Evolutionary conservation across 2,329 filamentous ascomycete genomes (phyloP), one percentile per base, ranked within the genome.

Genomic region (Calonectria pseudoturangicola): DNA sequence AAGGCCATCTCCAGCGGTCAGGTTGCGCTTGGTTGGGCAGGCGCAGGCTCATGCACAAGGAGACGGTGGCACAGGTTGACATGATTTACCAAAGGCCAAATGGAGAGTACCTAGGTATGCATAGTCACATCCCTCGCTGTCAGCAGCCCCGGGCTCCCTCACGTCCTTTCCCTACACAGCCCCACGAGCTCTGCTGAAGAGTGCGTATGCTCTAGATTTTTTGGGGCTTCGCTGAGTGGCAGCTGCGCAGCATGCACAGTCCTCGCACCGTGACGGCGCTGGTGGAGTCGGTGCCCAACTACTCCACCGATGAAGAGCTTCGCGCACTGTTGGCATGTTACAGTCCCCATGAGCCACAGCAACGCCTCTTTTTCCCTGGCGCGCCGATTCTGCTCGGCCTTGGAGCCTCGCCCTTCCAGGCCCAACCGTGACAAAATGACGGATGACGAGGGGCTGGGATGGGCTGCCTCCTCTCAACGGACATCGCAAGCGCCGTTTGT

Each of bases 321-420:
- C 62, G 39, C 68, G 68, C 68, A 71, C 68, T 71, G 68, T 71
- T 18, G 51, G 36, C 43, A 43, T 41, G 54, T 63, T 36, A 7
- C 41, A 28, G 58, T 25, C 66, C 51, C 51, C 28, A 69, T 69
- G 48, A 72, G 70, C 70, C 70, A 72, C 70, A 65, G 28, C 50
- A 41, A 54, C 48, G 70, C 65, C 70, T 39, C 56, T 30, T 48
- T 45, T 43, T 27, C 16, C 63, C 25, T 21, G 25, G 33, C 25
- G 51, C 33, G 30, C 58, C 25, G 27, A 25, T 39, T 41, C 47
- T 28, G 33, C 48, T 65, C 48, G 39, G 39, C 30, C 39, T 28
- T 47, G 16, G 39, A 63, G 27, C 41, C 25, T 63, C 58, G 58
- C 58, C 58, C 33, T 16, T 47, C 25, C 58, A 45, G 16, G 45